Conservation (phyloP, 495 filamentous ascomycete species). For the Lindgomyces ingoldianus region DNA sequence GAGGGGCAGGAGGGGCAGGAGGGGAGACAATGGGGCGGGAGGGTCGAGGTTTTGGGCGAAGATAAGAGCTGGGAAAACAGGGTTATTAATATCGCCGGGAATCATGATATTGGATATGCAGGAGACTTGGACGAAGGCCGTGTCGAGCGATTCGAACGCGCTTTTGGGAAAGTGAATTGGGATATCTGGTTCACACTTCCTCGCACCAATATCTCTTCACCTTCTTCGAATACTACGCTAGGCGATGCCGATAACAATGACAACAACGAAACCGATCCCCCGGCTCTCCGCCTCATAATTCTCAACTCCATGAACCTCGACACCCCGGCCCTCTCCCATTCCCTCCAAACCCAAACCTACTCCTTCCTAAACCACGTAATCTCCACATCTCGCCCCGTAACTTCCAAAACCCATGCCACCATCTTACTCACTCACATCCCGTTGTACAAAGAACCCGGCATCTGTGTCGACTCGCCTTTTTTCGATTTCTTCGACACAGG, state of each 20-base stretch:
- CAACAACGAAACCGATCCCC: constrained; percentile 29
- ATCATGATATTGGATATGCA: constrained; percentile 95
- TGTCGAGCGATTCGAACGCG: constrained; percentile 73
- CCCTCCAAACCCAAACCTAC: constrained; percentile 72
- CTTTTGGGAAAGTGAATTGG: constrained; percentile 87
- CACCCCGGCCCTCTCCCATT: constrained; percentile 65
- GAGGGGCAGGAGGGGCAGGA: constrained; percentile 69
- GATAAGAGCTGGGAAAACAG: constrained; percentile 67
- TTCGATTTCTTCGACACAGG: constrained; percentile 67
- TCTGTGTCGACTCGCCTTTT: constrained; percentile 81
- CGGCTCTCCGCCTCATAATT: constrained; percentile 72
- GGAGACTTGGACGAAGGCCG: constrained; percentile 76
- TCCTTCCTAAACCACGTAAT: constrained; percentile 73
- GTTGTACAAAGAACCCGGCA: constrained; percentile 75
- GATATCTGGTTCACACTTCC: constrained; percentile 71
- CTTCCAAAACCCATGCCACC: constrained; percentile 67
- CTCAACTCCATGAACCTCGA: constrained; percentile 93
- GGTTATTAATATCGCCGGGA: constrained; percentile 87
- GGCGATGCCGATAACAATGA: not conserved
- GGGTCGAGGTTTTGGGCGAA: constrained; percentile 50
- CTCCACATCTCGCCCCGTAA: constrained; percentile 64
- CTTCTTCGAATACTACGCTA: not conserved
- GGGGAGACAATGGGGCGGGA: constrained; percentile 51
- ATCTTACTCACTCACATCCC: constrained; percentile 90
- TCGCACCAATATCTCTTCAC: not conserved